These are phyloP conservation scores for Solanum piurae DNA, from an alignment of 257 asterid genomes.

Conservation along the genomic window DNA sequence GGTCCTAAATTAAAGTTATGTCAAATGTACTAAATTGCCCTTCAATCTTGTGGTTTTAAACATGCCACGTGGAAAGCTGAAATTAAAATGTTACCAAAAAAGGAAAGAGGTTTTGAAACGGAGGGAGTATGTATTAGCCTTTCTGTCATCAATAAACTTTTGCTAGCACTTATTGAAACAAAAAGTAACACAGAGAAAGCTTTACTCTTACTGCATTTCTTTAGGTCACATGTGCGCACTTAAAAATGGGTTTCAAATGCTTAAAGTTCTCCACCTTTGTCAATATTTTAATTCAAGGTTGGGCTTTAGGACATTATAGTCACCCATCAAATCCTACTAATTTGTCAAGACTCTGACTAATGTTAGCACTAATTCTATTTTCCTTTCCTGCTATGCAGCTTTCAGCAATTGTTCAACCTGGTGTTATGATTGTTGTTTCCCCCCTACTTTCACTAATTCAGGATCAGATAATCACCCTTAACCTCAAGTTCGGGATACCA, in stretches of 20 bases:
- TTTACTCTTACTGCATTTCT: not conserved
- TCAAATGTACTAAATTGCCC: too few species aligned
- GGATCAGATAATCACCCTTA: conserved; percentile 91
- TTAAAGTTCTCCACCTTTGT: not conserved
- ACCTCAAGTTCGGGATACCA: conserved; percentile 82
- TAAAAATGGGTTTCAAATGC: not conserved
- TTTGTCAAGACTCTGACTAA: not conserved
- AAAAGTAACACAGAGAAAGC: not conserved
- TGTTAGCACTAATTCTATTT: not conserved
- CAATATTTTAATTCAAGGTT: not conserved
- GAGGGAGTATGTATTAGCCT: not conserved
- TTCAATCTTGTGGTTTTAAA: too few species aligned
- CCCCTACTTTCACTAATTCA: conserved; percentile 98
- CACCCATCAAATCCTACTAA: not conserved
- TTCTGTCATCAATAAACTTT: not conserved
- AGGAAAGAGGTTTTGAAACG: too few species aligned
- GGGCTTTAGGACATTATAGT: not conserved
- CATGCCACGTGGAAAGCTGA: too few species aligned
- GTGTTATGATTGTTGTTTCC: conserved; percentile 86
- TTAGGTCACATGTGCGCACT: not conserved
- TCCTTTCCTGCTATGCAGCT: conserved; percentile 47
- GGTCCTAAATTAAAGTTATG: too few species aligned
- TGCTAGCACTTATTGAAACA: not conserved
- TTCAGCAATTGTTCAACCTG: conserved; percentile 74
- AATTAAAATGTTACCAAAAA: too few species aligned